Percentiles rank a stretch among this genome's conserved stretches.
These are phyloP conservation scores for Aphanomyces euteiches DNA, from an alignment of 352 stramenopile species.

Conservation along the genomic window DNA sequence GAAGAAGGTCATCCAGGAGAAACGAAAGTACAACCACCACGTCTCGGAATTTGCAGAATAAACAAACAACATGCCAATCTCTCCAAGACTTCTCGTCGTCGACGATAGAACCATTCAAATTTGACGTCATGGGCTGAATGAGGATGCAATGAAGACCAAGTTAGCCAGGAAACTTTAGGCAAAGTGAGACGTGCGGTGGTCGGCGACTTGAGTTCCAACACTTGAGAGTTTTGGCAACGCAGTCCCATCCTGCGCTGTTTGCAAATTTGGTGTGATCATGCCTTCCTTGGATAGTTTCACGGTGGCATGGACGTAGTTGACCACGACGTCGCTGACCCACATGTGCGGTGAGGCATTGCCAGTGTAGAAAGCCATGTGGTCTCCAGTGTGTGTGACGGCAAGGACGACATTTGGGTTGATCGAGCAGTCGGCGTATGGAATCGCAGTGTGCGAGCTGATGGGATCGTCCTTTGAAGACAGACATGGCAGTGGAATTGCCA, in stretches of 20 bases:
- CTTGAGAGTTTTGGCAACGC: no score
- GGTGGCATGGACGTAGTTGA: background rate
- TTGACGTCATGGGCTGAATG: background rate
- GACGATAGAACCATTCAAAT: slow-evolving; percentile 5
- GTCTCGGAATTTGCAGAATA: slow-evolving; percentile 78
- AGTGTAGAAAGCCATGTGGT: slow-evolving; percentile 69
- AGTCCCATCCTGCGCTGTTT: background rate
- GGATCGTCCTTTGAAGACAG: slow-evolving; percentile 50
- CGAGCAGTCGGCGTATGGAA: slow-evolving; percentile 36
- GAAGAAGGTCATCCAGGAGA: slow-evolving; percentile 56
- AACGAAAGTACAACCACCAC: slow-evolving; percentile 64
- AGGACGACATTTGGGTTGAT: slow-evolving; percentile 62
- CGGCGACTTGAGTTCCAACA: no score
- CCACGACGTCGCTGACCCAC: background rate
- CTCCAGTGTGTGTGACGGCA: slow-evolving; percentile 54
- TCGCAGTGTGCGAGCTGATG: slow-evolving; percentile 40
- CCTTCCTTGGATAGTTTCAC: background rate
- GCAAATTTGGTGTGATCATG: background rate
- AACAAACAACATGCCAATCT: background rate
- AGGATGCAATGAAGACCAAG: background rate
- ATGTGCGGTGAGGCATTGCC: slow-evolving; percentile 7
- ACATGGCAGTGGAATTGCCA: slow-evolving; percentile 44
- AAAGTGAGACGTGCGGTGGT: no score
- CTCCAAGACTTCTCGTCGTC: background rate
- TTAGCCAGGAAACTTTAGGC: no score